Conservation (phyloP, 1,284 basidiomycete species). For the Sanghuangporus weigelae region DNA sequence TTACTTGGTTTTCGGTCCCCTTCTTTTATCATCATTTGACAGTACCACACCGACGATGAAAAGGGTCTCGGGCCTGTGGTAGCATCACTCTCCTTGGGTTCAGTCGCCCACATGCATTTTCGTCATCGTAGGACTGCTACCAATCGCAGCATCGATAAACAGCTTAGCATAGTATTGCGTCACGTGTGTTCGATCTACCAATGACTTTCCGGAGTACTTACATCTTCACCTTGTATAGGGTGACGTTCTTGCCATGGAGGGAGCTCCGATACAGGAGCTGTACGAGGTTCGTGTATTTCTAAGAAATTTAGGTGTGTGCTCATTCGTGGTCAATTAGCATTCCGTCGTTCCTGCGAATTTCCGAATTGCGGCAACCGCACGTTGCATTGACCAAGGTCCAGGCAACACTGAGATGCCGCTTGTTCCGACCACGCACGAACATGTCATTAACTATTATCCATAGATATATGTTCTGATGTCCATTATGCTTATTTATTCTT, state of each 20-base stretch:
- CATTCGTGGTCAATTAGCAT: conserved; percentile 30
- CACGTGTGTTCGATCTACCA: conserved; percentile 45
- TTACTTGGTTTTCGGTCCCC: neutral
- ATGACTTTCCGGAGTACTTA: neutral
- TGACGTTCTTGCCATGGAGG: conserved; percentile 73
- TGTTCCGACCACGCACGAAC: no score
- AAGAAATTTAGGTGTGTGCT: neutral
- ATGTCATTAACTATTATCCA: neutral
- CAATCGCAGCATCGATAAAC: conserved; percentile 31
- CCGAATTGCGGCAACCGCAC: conserved; percentile 49
- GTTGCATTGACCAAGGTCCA: conserved; percentile 34
- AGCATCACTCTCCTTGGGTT: conserved; percentile 67
- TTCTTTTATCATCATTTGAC: neutral
- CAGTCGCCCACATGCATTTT: conserved; percentile 73
- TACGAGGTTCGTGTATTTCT: conserved; percentile 50
- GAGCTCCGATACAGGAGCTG: conserved; percentile 53
- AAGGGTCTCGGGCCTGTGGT: conserved; percentile 63
- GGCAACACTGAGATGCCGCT: neutral
- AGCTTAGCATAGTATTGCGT: conserved; percentile 52
- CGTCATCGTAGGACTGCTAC: conserved; percentile 31
- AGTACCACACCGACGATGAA: conserved; percentile 78
- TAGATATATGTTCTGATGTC: neutral
- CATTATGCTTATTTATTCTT: neutral
- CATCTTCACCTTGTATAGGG: conserved; percentile 39
- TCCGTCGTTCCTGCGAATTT: conserved; percentile 46